Percentiles rank a stretch among this genome's conserved stretches.
phyloP scores from a whole-genome alignment of 306 rosid genomes.

The Cucurbita moschata region DNA sequence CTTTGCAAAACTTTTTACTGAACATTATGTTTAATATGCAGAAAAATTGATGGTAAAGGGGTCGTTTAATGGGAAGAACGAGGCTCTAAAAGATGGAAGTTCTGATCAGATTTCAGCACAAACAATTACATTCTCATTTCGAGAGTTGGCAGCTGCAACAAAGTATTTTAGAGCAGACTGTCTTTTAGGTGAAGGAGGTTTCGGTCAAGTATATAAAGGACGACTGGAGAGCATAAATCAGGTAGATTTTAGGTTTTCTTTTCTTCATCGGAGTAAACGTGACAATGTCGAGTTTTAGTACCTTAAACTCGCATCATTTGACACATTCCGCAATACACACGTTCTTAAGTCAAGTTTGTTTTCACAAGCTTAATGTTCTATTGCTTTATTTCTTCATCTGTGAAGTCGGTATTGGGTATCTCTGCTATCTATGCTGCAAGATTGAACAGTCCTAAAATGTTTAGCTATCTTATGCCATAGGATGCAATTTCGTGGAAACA shows the following conservation, averaged over 20 bases:
- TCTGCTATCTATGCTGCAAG: neutral
- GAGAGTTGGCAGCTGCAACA: conserved; percentile 41
- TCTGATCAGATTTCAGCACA: conserved; percentile 41
- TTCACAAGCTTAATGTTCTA: neutral
- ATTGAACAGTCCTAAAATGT: neutral
- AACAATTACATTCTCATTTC: conserved; percentile 41
- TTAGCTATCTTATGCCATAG: neutral
- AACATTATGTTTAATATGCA: neutral
- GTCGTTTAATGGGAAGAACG: conserved; percentile 14
- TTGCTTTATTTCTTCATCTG: neutral
- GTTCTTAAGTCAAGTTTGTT: neutral
- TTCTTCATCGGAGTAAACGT: neutral
- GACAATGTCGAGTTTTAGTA: neutral
- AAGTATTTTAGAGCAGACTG: conserved; percentile 43
- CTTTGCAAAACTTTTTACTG: neutral
- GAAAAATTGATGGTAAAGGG: conserved; percentile 20
- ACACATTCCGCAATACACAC: neutral
- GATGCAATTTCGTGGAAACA: neutral
- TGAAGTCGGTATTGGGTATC: neutral
- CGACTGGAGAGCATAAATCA: conserved; percentile 33
- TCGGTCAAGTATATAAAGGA: conserved; percentile 48
- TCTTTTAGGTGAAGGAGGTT: conserved; percentile 48
- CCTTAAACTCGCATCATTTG: neutral
- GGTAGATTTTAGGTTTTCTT: conserved; percentile 13
- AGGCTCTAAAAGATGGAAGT: conserved; percentile 15